phyloP scores from a whole-genome alignment of 148 eudicot species.

The Persicaria maculosa region DNA sequence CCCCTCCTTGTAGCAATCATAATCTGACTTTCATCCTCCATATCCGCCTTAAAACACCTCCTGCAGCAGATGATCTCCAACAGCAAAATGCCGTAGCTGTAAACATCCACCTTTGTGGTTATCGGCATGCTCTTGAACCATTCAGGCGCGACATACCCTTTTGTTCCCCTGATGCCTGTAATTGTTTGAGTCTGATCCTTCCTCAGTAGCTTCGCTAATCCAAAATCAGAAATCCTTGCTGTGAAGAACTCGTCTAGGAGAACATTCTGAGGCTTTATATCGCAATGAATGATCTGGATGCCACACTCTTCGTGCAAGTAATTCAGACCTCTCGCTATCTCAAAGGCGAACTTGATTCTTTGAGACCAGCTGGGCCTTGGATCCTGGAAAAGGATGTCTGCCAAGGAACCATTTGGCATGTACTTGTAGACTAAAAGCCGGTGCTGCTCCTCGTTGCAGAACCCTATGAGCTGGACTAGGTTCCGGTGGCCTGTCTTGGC shows the following conservation, averaged over 20 bases:
- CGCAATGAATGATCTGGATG: conserved; percentile 61
- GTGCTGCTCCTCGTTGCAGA: conserved; percentile 41
- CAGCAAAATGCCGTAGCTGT: conserved; percentile 44
- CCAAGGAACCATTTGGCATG: conserved; percentile 39
- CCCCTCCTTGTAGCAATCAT: conserved; percentile 30
- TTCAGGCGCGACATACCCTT: conserved; percentile 77
- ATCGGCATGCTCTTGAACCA: conserved; percentile 56
- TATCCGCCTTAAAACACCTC: conserved; percentile 14
- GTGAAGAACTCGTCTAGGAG: conserved; percentile 38
- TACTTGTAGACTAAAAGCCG: conserved; percentile 41
- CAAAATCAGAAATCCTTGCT: conserved; percentile 55
- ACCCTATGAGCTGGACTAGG: conserved; percentile 38
- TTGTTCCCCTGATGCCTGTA: conserved; percentile 56
- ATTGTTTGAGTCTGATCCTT: conserved; percentile 39
- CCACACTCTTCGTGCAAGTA: conserved; percentile 58
- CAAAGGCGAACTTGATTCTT: conserved; percentile 24
- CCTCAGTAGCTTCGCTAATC: conserved; percentile 50
- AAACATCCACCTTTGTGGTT: conserved; percentile 48
- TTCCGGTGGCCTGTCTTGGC: conserved; percentile 40
- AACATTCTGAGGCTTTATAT: conserved; percentile 63
- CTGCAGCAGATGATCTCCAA: conserved; percentile 42
- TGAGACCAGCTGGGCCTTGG: conserved; percentile 30
- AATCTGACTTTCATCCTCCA: conserved; percentile 15
- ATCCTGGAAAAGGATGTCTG: conserved; percentile 29
- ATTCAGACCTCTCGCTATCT: conserved; percentile 31